Percentiles rank a stretch among this genome's conserved stretches.
Evolutionary conservation across 139 green algal genomes (phyloP).

Genomic region (Tetraselmis chui): DNA sequence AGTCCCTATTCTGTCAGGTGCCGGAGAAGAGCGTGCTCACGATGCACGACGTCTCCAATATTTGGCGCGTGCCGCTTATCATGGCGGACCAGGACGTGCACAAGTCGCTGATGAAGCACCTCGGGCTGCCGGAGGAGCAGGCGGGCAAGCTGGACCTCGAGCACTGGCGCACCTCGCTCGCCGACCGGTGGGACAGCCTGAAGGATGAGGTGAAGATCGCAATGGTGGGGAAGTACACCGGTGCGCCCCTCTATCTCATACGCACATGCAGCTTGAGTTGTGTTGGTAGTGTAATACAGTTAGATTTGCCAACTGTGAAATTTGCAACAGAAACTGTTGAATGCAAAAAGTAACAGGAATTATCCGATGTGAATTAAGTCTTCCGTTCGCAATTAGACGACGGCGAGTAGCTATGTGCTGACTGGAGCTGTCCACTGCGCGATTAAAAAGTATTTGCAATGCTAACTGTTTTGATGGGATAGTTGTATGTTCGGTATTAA

Average conservation of each 20-base stretch:
- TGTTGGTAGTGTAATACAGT: too few relatives aligned
- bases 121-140: conserved; percentile 39
- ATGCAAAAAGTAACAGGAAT: too few relatives aligned
- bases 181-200: conserved; percentile 74
- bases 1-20: conserved; percentile 96
- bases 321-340: too few relatives aligned
- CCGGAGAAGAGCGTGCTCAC: conserved; percentile 74
- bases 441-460: too few relatives aligned
- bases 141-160: conserved; percentile 55
- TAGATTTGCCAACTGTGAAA: too few relatives aligned
- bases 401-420: too few relatives aligned
- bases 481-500: too few relatives aligned
- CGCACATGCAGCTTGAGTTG: too few relatives aligned
- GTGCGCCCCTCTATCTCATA: neutral
- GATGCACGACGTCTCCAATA: conserved; percentile 96
- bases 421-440: too few relatives aligned
- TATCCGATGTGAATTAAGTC: too few relatives aligned
- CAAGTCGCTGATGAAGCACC: conserved; percentile 57
- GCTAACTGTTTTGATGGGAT: too few relatives aligned
- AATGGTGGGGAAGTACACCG: conserved; percentile 97
- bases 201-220: conserved; percentile 61
- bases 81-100: conserved; percentile 73
- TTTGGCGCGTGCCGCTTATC: conserved; percentile 88
- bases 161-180: conserved; percentile 40
- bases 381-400: too few relatives aligned